A percentile compares a stretch with the other conserved stretches of the same genome.
Conservation (phyloP, 106 monocot genomes). For the Apostasia ramifera region DNA sequence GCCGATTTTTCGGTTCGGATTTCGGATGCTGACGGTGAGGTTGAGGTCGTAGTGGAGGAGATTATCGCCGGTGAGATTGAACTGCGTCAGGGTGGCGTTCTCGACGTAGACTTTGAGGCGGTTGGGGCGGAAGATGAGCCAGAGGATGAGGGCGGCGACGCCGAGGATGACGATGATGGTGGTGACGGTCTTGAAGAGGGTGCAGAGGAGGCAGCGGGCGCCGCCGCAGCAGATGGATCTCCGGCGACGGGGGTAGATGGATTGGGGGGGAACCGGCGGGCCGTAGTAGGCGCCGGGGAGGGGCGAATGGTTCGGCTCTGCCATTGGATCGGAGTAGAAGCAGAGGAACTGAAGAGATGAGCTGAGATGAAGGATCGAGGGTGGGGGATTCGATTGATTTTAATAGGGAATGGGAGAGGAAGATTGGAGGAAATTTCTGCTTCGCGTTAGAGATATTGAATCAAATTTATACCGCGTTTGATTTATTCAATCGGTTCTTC, state of each 20-base stretch:
- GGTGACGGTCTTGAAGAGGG: constrained; percentile 6
- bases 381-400: not conserved
- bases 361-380: not conserved
- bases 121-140: constrained; percentile 27
- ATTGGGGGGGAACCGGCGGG: constrained; percentile 7
- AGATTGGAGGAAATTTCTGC: not conserved
- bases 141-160: constrained; percentile 17
- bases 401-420: not conserved
- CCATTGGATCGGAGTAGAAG: not conserved
- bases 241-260: not conserved
- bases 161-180: constrained; percentile 11
- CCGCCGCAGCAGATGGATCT: not conserved
- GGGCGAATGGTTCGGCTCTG: not conserved
- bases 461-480: too few species aligned
- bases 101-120: constrained; percentile 23
- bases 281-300: constrained; percentile 7
- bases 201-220: constrained; percentile 4
- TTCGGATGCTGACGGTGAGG: constrained; percentile 29
- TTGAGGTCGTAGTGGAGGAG: constrained; percentile 34
- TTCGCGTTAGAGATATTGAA: not conserved
- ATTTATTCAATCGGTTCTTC: not conserved
- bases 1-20: constrained; percentile 40
- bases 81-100: constrained; percentile 12
- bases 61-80: constrained; percentile 21
- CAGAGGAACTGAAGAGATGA: not conserved